These are phyloP conservation scores for Paulownia fortunei DNA, from an alignment of 257 asterid species.

Conservation along the genomic window DNA sequence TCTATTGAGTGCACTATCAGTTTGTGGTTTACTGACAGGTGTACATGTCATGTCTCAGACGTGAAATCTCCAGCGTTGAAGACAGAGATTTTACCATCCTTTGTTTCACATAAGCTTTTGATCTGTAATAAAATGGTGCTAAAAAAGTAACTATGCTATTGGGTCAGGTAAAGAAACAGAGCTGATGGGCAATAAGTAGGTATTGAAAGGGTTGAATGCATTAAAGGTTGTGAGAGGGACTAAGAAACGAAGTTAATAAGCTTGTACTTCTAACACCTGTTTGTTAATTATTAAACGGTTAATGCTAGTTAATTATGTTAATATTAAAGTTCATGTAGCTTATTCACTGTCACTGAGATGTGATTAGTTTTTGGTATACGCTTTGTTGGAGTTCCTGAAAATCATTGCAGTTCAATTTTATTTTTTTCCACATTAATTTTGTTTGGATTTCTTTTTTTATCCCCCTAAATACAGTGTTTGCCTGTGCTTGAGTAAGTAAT, in stretches of 20 bases:
- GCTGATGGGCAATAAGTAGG: neutral
- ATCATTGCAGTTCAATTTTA: neutral
- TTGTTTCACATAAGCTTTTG: neutral
- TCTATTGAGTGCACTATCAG: neutral
- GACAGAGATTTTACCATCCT: neutral
- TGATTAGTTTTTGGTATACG: neutral
- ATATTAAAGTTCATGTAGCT: conserved; percentile 15
- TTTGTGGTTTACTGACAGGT: neutral
- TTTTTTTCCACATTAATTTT: neutral
- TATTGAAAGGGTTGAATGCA: neutral
- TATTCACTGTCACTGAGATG: neutral
- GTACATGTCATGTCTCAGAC: neutral
- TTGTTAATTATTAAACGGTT: neutral
- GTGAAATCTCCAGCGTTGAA: too few relatives aligned
- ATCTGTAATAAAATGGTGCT: neutral
- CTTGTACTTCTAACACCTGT: neutral
- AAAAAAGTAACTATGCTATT: neutral
- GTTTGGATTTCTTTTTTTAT: neutral
- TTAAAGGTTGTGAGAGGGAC: neutral
- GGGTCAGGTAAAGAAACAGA: conserved; percentile 18
- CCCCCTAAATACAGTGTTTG: too few relatives aligned
- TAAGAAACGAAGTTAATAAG: neutral
- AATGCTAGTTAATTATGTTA: neutral
- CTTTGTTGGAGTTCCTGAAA: neutral
- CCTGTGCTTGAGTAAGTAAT: too few relatives aligned